phyloP scores from a whole-genome alignment of 106 monocot genomes.

The Narthecium ossifragum region DNA sequence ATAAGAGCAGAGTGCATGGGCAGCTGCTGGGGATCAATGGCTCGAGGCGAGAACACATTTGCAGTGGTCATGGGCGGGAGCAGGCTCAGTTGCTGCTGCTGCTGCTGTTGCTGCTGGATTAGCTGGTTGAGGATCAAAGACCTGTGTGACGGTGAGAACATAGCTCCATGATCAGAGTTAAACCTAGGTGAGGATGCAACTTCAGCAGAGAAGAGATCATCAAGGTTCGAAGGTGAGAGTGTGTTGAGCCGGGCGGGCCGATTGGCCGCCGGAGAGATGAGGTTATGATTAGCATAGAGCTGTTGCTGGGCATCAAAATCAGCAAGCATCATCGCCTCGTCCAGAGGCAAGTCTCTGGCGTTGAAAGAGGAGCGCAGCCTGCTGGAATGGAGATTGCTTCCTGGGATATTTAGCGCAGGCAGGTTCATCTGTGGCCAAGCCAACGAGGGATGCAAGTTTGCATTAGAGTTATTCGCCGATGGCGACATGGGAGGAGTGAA shows the following conservation, averaged over 20 bases:
- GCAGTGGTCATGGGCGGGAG: constrained; percentile 78
- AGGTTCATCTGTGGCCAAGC: constrained; percentile 65
- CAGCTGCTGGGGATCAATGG: constrained; percentile 39
- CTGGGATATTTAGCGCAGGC: constrained; percentile 57
- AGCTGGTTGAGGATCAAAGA: constrained; percentile 57
- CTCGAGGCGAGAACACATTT: constrained; percentile 33
- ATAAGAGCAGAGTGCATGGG: constrained; percentile 36
- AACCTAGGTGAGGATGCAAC: constrained; percentile 63
- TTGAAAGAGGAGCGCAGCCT: constrained; percentile 59
- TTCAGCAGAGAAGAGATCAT: constrained; percentile 84
- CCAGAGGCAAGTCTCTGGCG: constrained; percentile 58
- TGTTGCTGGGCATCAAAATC: constrained; percentile 42
- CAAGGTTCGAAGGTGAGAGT: constrained; percentile 64
- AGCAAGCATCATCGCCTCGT: constrained; percentile 25
- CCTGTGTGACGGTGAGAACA: constrained; percentile 76
- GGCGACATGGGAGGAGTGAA: constrained; percentile 73
- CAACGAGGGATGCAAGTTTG: constrained; percentile 26
- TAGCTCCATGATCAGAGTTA: constrained; percentile 42
- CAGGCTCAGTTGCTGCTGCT: constrained; percentile 64
- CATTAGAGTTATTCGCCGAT: constrained; percentile 31
- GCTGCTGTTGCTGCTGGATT: constrained; percentile 89
- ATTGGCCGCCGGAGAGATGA: constrained; percentile 24
- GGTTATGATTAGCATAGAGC: constrained; percentile 20
- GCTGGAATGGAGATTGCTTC: constrained; percentile 68
- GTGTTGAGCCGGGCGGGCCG: constrained; percentile 28